Conservation (phyloP, 108 stramenopile species). For the Cyclostephanos invisitatus region DNA sequence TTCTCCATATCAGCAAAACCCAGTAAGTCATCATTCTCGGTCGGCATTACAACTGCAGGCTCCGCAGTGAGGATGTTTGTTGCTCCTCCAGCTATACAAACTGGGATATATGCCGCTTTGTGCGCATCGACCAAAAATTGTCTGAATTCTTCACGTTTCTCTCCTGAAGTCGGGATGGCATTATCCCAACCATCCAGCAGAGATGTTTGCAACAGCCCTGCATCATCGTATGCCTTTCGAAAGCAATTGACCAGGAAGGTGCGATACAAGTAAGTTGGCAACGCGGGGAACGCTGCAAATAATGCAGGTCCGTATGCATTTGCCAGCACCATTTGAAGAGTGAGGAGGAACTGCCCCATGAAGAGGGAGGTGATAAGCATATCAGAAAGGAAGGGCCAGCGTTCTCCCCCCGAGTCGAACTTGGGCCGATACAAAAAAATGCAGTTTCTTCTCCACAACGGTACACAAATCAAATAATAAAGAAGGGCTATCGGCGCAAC, state of each 20-base stretch:
- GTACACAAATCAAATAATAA: constrained; percentile 72
- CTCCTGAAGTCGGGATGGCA: constrained; percentile 49
- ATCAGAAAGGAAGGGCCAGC: constrained; percentile 86
- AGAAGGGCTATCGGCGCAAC: constrained; percentile 72
- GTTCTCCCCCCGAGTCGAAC: constrained; percentile 74
- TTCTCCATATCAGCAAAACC: constrained; percentile 37
- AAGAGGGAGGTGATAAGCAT: constrained; percentile 65
- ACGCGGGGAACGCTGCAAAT: constrained; percentile 57
- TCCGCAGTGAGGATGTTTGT: constrained; percentile 72
- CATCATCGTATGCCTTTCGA: constrained; percentile 69
- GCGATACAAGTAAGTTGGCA: constrained; percentile 69
- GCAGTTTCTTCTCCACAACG: constrained; percentile 72
- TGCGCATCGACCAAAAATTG: constrained; percentile 86
- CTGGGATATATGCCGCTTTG: constrained; percentile 88
- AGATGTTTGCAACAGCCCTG: constrained; percentile 81
- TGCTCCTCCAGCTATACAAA: constrained; percentile 78
- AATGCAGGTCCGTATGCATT: constrained; percentile 63
- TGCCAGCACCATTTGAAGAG: constrained; percentile 31
- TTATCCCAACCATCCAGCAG: constrained; percentile 85
- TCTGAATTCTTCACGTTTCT: constrained; percentile 79
- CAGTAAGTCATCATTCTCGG: constrained; percentile 54
- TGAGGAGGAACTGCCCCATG: constrained; percentile 63
- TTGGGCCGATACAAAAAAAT: constrained; percentile 84
- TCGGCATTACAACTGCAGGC: constrained; percentile 71
- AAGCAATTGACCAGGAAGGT: constrained; percentile 55